Evolutionary conservation across 2,329 filamentous ascomycete genomes (phyloP).

Genomic region (Hymenotorrendiella dingleyae): DNA sequence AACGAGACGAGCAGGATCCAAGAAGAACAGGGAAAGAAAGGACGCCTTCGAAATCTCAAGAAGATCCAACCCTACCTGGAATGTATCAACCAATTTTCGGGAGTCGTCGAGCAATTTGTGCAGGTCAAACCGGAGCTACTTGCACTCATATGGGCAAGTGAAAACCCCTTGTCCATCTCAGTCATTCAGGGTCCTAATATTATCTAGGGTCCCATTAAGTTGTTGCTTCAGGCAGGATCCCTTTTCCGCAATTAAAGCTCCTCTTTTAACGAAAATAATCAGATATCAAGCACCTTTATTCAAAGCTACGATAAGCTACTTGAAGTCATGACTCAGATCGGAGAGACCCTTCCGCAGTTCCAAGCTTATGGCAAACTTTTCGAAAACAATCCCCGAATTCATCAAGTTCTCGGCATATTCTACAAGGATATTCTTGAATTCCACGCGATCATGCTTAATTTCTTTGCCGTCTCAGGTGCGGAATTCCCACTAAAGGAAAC

Average conservation of each 20-base stretch:
- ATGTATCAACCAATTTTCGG: conserved; percentile 25
- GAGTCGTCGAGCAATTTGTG: conserved; percentile 28
- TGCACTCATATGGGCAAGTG: conserved; percentile 35
- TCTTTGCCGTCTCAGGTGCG: conserved; percentile 29
- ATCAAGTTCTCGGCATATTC: conserved; percentile 30
- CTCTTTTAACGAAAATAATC: no score
- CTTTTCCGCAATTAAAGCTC: no score
- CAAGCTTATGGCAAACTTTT: conserved; percentile 18
- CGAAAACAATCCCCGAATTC: conserved; percentile 20
- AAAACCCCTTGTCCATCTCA: no score
- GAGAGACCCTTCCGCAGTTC: conserved; percentile 27
- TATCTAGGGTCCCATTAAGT: conserved; percentile 32
- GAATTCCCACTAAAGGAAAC: conserved; percentile 11
- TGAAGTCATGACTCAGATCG: conserved; percentile 21
- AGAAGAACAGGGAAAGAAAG: conserved; percentile 25
- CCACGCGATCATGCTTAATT: conserved; percentile 28
- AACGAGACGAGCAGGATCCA: conserved; percentile 31
- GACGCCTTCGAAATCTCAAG: conserved; percentile 27
- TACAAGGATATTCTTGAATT: conserved; percentile 35
- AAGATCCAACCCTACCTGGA: conserved; percentile 31
- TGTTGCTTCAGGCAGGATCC: no score
- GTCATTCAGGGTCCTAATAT: no score
- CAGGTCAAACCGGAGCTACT: conserved; percentile 32
- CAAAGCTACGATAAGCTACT: conserved; percentile 25
- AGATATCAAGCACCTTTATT: conserved; percentile 20